phyloP scores from a whole-genome alignment of 2,329 filamentous ascomycete species.

The Sclerotinia trifoliorum region DNA sequence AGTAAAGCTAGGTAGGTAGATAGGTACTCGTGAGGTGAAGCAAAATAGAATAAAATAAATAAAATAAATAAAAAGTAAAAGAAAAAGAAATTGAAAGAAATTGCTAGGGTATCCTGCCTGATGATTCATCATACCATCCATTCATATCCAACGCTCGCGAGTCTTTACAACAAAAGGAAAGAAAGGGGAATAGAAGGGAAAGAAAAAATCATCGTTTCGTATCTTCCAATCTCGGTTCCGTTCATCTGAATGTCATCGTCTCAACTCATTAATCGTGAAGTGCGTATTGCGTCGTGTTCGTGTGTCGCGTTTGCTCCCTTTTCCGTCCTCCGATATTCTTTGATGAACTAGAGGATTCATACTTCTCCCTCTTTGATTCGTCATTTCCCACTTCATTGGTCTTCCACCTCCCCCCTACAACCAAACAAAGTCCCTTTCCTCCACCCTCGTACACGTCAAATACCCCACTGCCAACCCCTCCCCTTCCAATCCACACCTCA shows the following conservation, averaged over 20 bases:
- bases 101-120: conserved; percentile 17
- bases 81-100: background rate
- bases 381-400: background rate
- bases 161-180: background rate
- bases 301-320: background rate
- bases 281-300: background rate
- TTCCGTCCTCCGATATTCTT: background rate
- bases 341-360: no score
- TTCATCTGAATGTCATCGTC: background rate
- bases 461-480: conserved; percentile 61
- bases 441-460: conserved; percentile 63
- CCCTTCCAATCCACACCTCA: conserved; percentile 80
- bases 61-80: background rate
- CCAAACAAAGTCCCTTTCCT: conserved; percentile 64
- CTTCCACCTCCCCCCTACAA: conserved; percentile 11
- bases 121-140: background rate
- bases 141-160: conserved; percentile 8
- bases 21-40: background rate
- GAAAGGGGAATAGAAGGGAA: background rate
- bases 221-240: background rate
- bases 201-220: background rate
- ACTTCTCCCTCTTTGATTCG: background rate
- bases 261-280: conserved; percentile 17
- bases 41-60: background rate
- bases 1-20: no score